Evolutionary conservation across 179 eudicot species (phyloP).

Genomic region (Gypsophila paniculata): DNA sequence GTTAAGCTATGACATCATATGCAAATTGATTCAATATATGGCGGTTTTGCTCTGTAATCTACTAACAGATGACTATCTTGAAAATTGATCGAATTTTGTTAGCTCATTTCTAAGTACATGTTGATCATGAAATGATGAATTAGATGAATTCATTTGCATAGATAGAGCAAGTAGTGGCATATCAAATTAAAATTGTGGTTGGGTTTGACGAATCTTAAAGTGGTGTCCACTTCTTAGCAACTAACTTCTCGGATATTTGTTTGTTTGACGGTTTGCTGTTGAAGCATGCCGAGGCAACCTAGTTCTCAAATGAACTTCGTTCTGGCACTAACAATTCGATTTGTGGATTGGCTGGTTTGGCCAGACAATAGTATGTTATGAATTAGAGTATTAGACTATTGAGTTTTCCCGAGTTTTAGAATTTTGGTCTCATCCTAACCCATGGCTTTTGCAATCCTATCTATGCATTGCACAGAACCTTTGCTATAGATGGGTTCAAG

Average conservation of each 20-base stretch:
- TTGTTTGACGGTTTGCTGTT: not conserved
- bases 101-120: too few species aligned
- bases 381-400: not conserved
- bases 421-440: not conserved
- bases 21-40: not conserved
- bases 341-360: not conserved
- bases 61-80: too few species aligned
- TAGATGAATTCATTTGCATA: not conserved
- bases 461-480: constrained; percentile 53
- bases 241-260: not conserved
- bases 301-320: not conserved
- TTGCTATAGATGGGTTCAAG: constrained; percentile 78
- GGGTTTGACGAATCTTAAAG: not conserved
- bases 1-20: not conserved
- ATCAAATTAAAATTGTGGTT: not conserved
- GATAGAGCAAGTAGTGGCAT: not conserved
- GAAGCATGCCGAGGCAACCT: not conserved
- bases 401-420: not conserved
- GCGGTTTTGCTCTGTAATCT: not conserved
- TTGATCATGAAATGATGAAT: not conserved
- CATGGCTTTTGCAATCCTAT: not conserved
- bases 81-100: too few species aligned
- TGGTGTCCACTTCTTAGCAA: not conserved
- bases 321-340: too few species aligned
- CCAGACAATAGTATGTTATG: not conserved